These are phyloP conservation scores for Fusarium brevicatenulatum DNA, from an alignment of 2,329 filamentous ascomycete species.

Conservation along the genomic window DNA sequence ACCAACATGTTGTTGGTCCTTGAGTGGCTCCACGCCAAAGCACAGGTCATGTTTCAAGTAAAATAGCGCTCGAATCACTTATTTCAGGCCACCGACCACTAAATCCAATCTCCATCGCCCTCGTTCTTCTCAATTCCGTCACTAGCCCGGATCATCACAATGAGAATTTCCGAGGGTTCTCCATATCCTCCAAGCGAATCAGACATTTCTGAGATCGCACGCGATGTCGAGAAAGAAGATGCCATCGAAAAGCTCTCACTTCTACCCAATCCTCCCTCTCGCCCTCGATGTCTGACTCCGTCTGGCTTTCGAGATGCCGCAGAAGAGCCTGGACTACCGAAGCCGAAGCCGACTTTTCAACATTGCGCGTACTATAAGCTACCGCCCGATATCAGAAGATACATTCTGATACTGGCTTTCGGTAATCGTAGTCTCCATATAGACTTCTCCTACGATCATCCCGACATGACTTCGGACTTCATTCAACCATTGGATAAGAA, in stretches of 20 bases:
- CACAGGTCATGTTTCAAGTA: neutral
- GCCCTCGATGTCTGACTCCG: neutral
- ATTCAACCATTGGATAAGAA: neutral
- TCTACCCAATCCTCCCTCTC: neutral
- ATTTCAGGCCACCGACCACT: neutral
- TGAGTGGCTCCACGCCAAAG: neutral
- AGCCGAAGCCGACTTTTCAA: neutral
- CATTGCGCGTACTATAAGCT: neutral
- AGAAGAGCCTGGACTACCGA: neutral
- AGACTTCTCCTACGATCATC: neutral
- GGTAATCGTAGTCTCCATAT: neutral
- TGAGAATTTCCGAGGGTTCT: neutral
- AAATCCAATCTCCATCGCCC: rapidly evolving
- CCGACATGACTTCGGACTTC: neutral
- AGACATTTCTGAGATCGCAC: rapidly evolving
- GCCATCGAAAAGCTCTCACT: neutral
- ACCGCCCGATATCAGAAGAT: neutral
- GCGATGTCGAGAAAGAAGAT: neutral
- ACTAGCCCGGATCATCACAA: neutral
- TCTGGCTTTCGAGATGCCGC: neutral
- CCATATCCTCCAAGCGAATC: neutral
- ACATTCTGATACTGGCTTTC: neutral
- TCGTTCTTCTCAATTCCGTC: rapidly evolving
- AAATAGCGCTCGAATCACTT: neutral
- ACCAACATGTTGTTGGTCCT: neutral